Conservation (phyloP, 768 basidiomycete genomes). For the Tylopilus rubrobrunneus region DNA sequence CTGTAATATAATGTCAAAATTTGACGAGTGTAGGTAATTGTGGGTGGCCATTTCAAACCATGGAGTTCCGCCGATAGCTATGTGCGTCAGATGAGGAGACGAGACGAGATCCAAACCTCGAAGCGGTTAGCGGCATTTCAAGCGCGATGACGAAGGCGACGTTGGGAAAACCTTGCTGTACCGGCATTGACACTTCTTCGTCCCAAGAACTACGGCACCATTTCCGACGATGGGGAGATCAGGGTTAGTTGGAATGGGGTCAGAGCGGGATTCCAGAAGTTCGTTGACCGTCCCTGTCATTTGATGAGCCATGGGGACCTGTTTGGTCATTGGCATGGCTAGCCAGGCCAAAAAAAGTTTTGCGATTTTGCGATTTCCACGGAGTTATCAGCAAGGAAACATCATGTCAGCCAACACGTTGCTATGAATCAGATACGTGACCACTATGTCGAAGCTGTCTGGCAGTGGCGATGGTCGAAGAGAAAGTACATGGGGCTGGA, state of each 20-base stretch:
- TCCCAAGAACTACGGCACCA: not conserved
- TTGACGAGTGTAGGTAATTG: not conserved
- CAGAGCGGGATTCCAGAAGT: not conserved
- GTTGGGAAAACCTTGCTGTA: not conserved
- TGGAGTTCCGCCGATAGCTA: not conserved
- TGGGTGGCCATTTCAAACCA: not conserved
- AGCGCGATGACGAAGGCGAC: not conserved
- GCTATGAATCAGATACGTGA: too few species aligned
- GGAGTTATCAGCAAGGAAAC: too few species aligned
- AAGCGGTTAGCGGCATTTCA: constrained; percentile 1
- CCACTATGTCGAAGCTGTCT: too few species aligned
- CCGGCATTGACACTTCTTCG: too few species aligned
- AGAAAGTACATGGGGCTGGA: too few species aligned
- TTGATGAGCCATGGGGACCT: too few species aligned
- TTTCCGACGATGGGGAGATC: not conserved
- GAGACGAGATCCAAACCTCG: not conserved
- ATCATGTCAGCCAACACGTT: too few species aligned
- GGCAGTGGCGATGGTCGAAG: not conserved
- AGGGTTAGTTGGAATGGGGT: not conserved
- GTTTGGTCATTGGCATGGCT: not conserved
- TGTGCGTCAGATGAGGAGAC: not conserved
- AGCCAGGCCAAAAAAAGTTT: too few species aligned
- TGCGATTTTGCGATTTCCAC: too few species aligned
- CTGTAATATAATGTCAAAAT: not conserved
- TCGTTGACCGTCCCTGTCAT: not conserved